Base-by-base conservation (phyloP, 805 yeast species). In the Starmerella floris region DNA sequence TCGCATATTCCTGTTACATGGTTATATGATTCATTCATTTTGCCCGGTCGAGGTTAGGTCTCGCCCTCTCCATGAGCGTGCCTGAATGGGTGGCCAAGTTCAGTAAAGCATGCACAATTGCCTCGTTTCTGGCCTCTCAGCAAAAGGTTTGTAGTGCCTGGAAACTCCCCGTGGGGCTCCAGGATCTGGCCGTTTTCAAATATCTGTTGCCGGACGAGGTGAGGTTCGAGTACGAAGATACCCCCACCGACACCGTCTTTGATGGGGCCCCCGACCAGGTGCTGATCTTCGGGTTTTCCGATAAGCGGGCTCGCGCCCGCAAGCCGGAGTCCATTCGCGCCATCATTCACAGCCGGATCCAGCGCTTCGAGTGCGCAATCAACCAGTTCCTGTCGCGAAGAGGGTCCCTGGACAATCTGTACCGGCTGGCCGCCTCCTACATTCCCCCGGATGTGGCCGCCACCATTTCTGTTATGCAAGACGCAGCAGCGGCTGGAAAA, bases 201-300 rank as follows among this genome's bases (percentile, higher is more conserved):
- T 69, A 64, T 8, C 54, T 85, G 6, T 57, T 82, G 1, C 94
- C 94, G 0, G 64, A 70, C 23, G 88, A 81, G 38, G 72, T 82
- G 11, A 63, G 75, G 2, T 77, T 77, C 53, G 81, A 76, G 39
- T 87, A 82, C 57, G 76, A 80, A 35, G 95, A 87, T 57, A 84
- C 72, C 36, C 60, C 74, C 19, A 69, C 72, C 46, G 61, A 64
- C 35, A 41, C 59, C 9, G 62, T 61, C 3, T 54, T 48, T 15
- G 61, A 58, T 15, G 55, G 52, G 5, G 54, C 52, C 1, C 63
- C 63, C 11, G 58, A 64, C 19, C 85, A 78, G 49, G 54, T 82
- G 8, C 63, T 87, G 23, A 66, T 83, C 1, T 80, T 87, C 55
- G 87, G 80, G 50, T 83, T 87, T 58, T 67, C 74, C 16, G 94